Conservation (phyloP, 768 basidiomycete species). For the Lactarius akahatsu region DNA sequence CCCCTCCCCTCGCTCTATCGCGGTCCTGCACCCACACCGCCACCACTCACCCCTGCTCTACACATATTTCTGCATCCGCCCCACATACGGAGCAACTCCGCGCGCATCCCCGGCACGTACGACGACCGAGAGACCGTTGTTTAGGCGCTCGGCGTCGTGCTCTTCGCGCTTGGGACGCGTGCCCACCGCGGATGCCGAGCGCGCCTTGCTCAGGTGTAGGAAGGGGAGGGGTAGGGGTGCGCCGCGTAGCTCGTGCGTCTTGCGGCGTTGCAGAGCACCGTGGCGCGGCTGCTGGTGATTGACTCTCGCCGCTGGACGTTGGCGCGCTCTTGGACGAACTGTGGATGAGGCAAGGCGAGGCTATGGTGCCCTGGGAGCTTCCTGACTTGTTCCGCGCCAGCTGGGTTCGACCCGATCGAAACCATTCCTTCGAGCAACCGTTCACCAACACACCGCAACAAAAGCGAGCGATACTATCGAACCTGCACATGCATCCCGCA, state of each 20-base stretch:
- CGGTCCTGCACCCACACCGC: too few species aligned
- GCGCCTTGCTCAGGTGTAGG: slow-evolving; percentile 20
- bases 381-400: too few species aligned
- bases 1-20: too few species aligned
- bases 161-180: slow-evolving; percentile 66
- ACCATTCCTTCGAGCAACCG: too few species aligned
- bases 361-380: background rate
- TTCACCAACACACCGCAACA: too few species aligned
- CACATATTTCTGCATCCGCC: too few species aligned
- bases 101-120: slow-evolving; percentile 50
- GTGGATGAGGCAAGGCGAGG: slow-evolving; percentile 12
- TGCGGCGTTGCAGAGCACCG: slow-evolving; percentile 52
- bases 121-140: slow-evolving; percentile 75
- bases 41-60: too few species aligned
- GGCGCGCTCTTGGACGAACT: slow-evolving; percentile 43
- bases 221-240: slow-evolving; percentile 36
- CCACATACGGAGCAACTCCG: slow-evolving; percentile 12
- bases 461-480: slow-evolving; percentile 2
- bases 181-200: slow-evolving; percentile 43
- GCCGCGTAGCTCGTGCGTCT: slow-evolving; percentile 41
- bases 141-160: slow-evolving; percentile 87
- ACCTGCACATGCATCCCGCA: background rate
- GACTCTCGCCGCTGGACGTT: slow-evolving; percentile 62
- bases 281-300: slow-evolving; percentile 62
- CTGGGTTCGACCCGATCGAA: too few species aligned